These are phyloP conservation scores for Massariosphaeria phaeospora DNA, from an alignment of 495 filamentous ascomycete genomes.

Conservation along the genomic window DNA sequence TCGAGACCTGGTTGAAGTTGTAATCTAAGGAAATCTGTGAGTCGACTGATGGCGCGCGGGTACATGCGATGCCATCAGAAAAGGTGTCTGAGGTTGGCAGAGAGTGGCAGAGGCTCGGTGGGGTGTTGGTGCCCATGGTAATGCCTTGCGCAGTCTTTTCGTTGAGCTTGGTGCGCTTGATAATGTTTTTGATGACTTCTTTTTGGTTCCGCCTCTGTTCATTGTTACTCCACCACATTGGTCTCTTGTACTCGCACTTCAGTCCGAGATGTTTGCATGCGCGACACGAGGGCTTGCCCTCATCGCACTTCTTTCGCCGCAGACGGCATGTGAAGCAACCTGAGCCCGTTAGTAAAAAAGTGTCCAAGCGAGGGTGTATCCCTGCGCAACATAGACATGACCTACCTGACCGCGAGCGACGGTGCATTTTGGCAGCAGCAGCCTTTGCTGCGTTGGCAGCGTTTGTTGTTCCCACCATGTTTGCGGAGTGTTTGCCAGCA, in stretches of 20 bases:
- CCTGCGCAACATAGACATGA: constrained; percentile 26
- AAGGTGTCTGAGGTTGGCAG: constrained; percentile 74
- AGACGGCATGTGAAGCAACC: constrained; percentile 97
- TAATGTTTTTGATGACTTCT: constrained; percentile 92
- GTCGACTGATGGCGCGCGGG: constrained; percentile 68
- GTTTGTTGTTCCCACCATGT: constrained; percentile 46
- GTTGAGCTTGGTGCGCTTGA: constrained; percentile 89
- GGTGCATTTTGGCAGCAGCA: constrained; percentile 75
- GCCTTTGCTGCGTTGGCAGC: constrained; percentile 49
- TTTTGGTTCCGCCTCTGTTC: constrained; percentile 81
- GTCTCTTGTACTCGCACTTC: constrained; percentile 90
- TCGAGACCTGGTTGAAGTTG: constrained; percentile 62
- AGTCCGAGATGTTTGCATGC: constrained; percentile 86
- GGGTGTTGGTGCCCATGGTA: constrained; percentile 56
- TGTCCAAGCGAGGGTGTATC: constrained; percentile 29
- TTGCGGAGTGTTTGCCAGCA: constrained; percentile 37
- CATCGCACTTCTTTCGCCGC: constrained; percentile 96
- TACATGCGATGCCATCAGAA: constrained; percentile 65
- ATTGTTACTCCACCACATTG: constrained; percentile 93
- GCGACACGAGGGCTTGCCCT: constrained; percentile 76
- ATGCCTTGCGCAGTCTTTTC: constrained; percentile 64
- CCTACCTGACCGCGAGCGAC: constrained; percentile 80
- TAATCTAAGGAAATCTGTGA: constrained; percentile 70
- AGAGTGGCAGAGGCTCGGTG: constrained; percentile 76
- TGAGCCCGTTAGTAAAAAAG: constrained; percentile 44